Evolutionary conservation across 202 grass and related monocot species (phyloP), one percentile per base, ranked within the genome.

Genomic region (Panicum hallii): DNA sequence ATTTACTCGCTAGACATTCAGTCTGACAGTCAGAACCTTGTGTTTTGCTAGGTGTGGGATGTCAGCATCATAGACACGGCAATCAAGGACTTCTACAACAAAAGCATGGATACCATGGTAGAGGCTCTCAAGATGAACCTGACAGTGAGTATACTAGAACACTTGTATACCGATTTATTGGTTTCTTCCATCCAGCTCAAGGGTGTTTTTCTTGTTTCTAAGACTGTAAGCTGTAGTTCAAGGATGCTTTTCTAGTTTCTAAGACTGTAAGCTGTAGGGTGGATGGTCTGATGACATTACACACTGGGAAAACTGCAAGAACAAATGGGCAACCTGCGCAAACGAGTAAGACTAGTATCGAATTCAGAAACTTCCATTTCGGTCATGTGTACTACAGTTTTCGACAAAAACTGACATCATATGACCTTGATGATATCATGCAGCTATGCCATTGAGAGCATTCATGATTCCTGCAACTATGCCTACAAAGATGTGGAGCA

Each of bases 401-500:
- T 9, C 45, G 10, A 9, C 17, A 36, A 3, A 20, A 68, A 62
- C 9, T 85, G 58, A 63, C 50, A 61, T 68, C 9, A 2, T 26
- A 61, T 46, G 58, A 61, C 17, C 45, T 79, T 53, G 13, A 62
- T 5, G 43, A 4, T 40, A 61, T 61, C 38, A 17, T 73, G 69
- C 88, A 94, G 92, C 57, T 97, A 97, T 53, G 94, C 90, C 14
- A 78, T 81, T 22, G 94, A 97, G 80, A 94, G 94, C 86, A 94
- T 94, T 75, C 7, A 85, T 23, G 65, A 92, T 54, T 26, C 94
- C 14, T 97, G 94, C 82, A 83, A 86, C 75, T 97, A 97, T 54
- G 92, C 88, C 26, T 97, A 92, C 65, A 97, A 94, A 84, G 92
- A 97, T 83, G 94, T 92, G 11, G 90, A 91, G 66, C 84, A 97